Evolutionary conservation across 2,329 filamentous ascomycete genomes (phyloP), one percentile per base, ranked within the genome.

Genomic region (Fusarium abutilonis): DNA sequence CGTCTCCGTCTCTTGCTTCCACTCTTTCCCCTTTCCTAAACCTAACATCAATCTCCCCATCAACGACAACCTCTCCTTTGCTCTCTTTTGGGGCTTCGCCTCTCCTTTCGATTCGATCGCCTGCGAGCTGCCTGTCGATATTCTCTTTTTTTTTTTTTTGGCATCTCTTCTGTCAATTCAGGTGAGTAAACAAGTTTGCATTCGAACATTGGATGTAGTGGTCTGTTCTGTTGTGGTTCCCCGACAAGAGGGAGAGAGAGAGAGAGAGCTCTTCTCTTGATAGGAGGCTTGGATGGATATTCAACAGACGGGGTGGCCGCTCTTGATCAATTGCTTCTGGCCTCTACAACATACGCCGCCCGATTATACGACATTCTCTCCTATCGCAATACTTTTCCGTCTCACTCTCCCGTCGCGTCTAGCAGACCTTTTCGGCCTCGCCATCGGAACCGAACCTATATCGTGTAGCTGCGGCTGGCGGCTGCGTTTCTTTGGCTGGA

Each of bases 21-120:
- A 34, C 31, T 34, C 31, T 65, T 68, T 66, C 59, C 66, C 68
- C 66, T 61, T 70, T 70, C 57, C 63, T 40, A 40, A 64, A 65
- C 60, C 67, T 60, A 60, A 63, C 49, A 48, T 44, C 45, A 57
- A 55, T 66, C 65, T 63, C 53, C 58, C 54, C 63, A 67, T 68
- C 64, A 64, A 66, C 63, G 56, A 60, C 51, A 35, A 49, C 55
- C 51, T 60, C 55, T 56, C 47, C 38, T 57, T 64, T 53, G 58
- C 48, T 63, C 46, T 54, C 49, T 56, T 40, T 49, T 41, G 59
- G 54, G 63, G 63, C 42, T 44, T 36, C 60, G 62, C 52, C 47
- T 55, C 55, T 55, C 47, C 46, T 66, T 42, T 45, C 48, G 49
- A 64, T 36, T 56, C 56, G 59, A 64, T 64, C 48, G 56, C 62